Evolutionary conservation across 225 moss, liverwort and hornwort species (phyloP), one percentile per base, ranked within the genome.

Genomic region (Neckera pumila): DNA sequence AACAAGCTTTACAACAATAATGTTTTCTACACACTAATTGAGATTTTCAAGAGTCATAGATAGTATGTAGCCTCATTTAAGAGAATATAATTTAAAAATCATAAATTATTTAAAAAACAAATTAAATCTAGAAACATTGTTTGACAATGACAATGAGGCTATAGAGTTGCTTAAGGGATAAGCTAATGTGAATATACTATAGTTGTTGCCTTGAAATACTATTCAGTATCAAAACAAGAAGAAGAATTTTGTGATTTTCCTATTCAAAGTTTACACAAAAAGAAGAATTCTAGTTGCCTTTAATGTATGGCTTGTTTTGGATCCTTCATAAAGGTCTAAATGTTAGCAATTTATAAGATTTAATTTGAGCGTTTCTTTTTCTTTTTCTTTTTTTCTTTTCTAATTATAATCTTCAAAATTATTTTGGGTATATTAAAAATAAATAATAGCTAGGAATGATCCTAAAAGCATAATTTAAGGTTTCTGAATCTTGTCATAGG

Each of bases 251-350:
- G 8, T 17, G 17, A 69, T 38, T 4, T 69, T 4, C 4, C 4
- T 40, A 40, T 70, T 23, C 12, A 60, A 47, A 25, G 12, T 23
- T 7, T 34, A 17, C 36, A 65, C 5, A 82, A 36, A 0, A 49
- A 25, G 2, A 82, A 64, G 1, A 26, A 34, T 34, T 1, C 3
- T 8, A 3, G 0, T 49, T 62, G 2, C 11, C 7, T 47, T 34
- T 34, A 66, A 17, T 64, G 4, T 27, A 16, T 6, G 6, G 4
- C 4, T n/a, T 1, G 0, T 27, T 65, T n/a, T 17, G 10, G 6
- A 61, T 14, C 9, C 4, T 17, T 30, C 4, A 61, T 21, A 21
- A 80, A 61, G 22, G 10, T 51, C 17, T 4, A 65, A 36, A 51
- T 26, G 9, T 27, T 3, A 66, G 1, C 3, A 36, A 36, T 49